Evolutionary conservation across 1,284 basidiomycete genomes (phyloP).

Genomic region (Melampsora larici-populina): DNA sequence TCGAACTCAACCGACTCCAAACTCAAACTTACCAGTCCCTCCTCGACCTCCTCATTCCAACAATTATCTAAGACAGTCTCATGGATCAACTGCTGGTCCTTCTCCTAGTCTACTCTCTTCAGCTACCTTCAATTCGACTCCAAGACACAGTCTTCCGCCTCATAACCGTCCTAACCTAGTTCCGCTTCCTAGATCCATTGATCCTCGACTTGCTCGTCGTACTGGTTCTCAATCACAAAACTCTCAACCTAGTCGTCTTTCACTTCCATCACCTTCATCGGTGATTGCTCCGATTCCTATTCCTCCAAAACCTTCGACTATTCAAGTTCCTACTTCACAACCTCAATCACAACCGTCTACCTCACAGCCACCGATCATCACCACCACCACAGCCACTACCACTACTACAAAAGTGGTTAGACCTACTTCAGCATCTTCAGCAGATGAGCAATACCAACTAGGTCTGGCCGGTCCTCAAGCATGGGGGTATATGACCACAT

Average conservation of each 20-base stretch:
- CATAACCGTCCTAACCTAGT: not conserved
- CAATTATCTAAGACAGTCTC: not conserved
- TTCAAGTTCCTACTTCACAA: not conserved
- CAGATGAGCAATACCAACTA: slow-evolving; percentile 11
- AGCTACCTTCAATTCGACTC: not conserved
- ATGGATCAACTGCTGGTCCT: not conserved
- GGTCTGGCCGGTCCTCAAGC: slow-evolving; percentile 26
- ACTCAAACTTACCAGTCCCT: slow-evolving; percentile 21
- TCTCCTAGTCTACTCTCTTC: not conserved
- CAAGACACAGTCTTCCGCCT: not conserved
- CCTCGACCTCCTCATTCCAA: not conserved
- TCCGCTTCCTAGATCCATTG: not conserved
- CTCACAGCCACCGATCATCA: not conserved
- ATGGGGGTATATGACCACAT: not conserved
- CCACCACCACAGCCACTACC: not conserved
- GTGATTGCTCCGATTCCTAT: not conserved
- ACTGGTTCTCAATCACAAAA: not conserved
- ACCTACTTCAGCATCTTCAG: slow-evolving; percentile 3
- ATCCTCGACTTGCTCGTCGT: not conserved
- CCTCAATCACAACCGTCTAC: not conserved
- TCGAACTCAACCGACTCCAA: slow-evolving; percentile 8
- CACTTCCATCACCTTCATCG: slow-evolving; percentile 4
- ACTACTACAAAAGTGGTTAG: not conserved
- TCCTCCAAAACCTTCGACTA: not conserved
- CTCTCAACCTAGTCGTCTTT: not conserved